These are phyloP conservation scores for Tetrahymena elliotti DNA, from an alignment of 73 alveolate genomes.

Conservation along the genomic window DNA sequence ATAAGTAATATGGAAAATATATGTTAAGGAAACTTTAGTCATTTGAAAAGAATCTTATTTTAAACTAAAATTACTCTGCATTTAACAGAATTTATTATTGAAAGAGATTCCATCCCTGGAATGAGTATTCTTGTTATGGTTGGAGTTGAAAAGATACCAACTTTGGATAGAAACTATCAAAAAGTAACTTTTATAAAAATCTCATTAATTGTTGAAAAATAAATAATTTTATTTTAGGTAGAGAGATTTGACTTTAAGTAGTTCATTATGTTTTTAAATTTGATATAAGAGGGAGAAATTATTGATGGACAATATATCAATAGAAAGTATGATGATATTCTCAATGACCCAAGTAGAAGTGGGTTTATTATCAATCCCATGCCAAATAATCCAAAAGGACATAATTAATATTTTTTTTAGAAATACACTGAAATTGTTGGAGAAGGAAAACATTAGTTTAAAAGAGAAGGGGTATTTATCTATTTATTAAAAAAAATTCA, in stretches of 20 bases:
- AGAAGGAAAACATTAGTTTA: background rate
- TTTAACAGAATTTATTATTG: background rate
- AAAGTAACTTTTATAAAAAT: background rate
- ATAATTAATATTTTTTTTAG: background rate
- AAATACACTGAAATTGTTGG: background rate
- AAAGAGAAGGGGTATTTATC: background rate
- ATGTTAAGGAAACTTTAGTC: background rate
- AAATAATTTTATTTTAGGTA: background rate
- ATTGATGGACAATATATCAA: background rate
- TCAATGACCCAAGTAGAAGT: background rate
- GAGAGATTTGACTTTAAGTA: background rate
- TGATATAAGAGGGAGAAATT: background rate
- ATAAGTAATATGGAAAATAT: background rate
- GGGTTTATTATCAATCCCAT: background rate
- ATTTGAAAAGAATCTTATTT: background rate
- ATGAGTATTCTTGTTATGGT: background rate
- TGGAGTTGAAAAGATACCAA: background rate
- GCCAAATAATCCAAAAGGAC: background rate
- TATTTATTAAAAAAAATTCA: background rate
- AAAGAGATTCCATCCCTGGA: background rate
- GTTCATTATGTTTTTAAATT: background rate
- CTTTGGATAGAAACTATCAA: background rate
- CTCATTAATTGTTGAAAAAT: too few species aligned
- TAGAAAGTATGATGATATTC: background rate
- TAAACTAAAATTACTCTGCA: background rate